Evolutionary conservation across 192 early-diverging fungal genomes (phyloP), one percentile per base, ranked within the genome.

Genomic region (Diversispora eburnea): DNA sequence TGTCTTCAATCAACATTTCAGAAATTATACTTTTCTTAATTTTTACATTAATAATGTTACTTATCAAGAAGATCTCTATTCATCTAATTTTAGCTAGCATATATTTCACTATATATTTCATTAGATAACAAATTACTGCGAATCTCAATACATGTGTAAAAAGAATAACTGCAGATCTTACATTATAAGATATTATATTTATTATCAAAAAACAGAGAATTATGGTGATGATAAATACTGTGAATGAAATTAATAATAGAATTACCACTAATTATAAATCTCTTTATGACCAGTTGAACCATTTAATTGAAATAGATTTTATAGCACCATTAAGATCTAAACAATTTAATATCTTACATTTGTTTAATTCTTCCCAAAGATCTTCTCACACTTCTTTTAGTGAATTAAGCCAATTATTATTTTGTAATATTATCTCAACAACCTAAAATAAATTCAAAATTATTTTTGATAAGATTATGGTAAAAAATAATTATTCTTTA

Each of bases 11-110:
- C n/a, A n/a, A n/a, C n/a, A n/a, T n/a, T n/a, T n/a, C n/a, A n/a
- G n/a, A n/a, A n/a, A n/a, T n/a, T n/a, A n/a, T n/a, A n/a, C n/a
- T n/a, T n/a, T n/a, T n/a, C n/a, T n/a, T n/a, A n/a, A n/a, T n/a
- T n/a, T n/a, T n/a, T n/a, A n/a, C n/a, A n/a, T n/a, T n/a, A n/a
- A n/a, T n/a, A n/a, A n/a, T n/a, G n/a, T n/a, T n/a, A n/a, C n/a
- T n/a, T n/a, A n/a, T n/a, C n/a, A n/a, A 59, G 57, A 59, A 59
- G 57, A 59, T 59, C 57, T 0, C 57, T 59, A 4, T 59, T 59
- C n/a, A 59, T 33, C 57, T 25, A 3, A 59, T 17, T 59, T 59
- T 59, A 59, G n/a, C 57, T 59, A 25, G 8, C 57, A 59, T 59
- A 4, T 59, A 4, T 4, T 59, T 59, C 57, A 4, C 4, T n/a